Evolutionary conservation across 441 rosid genomes (phyloP).

Genomic region (Populus hybrid): DNA sequence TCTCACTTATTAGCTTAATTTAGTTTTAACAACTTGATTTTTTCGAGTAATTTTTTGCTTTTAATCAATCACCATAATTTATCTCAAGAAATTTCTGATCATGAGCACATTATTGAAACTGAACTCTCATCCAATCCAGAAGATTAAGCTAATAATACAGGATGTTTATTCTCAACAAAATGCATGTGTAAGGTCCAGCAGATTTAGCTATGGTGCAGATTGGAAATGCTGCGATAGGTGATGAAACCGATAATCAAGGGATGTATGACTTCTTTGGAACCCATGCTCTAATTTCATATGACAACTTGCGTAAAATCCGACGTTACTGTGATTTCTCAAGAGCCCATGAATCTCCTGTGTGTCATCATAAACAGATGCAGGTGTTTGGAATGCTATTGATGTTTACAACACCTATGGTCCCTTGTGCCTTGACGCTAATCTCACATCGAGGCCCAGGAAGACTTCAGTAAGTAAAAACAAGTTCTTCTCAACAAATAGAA

Average conservation of each 20-base stretch:
- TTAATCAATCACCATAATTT: no score
- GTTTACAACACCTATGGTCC: conserved; percentile 78
- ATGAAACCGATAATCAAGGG: conserved; percentile 55
- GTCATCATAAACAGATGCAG: conserved; percentile 31
- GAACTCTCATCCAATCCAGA: no score
- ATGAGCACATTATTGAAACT: no score
- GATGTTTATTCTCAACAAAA: no score
- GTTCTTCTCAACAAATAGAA: no score
- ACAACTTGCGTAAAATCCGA: conserved; percentile 23
- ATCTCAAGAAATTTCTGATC: no score
- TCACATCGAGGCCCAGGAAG: conserved; percentile 45
- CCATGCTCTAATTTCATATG: conserved; percentile 61
- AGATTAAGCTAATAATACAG: no score
- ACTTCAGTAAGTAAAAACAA: conserved; percentile 32
- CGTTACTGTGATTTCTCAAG: conserved; percentile 46
- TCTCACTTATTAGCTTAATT: no score
- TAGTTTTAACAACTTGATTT: neutral
- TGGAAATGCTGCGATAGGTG: conserved; percentile 71
- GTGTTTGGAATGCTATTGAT: conserved; percentile 27
- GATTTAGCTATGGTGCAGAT: conserved; percentile 30
- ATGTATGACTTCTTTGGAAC: conserved; percentile 56
- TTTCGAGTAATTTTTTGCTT: neutral
- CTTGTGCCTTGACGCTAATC: conserved; percentile 33
- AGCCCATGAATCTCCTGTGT: conserved; percentile 17
- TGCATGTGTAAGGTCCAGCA: neutral